Conservation (phyloP, 805 yeast species). For the Pichia paraexigua region DNA sequence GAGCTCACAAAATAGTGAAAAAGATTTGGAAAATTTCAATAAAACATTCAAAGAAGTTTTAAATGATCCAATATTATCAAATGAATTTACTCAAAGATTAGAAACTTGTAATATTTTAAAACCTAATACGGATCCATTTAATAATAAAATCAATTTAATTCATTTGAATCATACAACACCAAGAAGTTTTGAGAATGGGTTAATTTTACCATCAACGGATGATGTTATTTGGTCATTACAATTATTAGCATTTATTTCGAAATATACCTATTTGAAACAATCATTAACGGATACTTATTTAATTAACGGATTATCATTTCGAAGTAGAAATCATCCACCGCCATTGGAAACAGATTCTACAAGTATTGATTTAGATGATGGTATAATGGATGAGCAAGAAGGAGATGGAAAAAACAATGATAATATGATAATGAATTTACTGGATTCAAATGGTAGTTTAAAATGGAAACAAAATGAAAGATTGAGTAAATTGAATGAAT, state of each 20-base stretch:
- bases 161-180: constrained; percentile 29
- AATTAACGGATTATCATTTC: constrained; percentile 58
- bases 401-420: not conserved
- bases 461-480: constrained; percentile 1
- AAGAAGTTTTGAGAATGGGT: constrained; percentile 54
- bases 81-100: constrained; percentile 20
- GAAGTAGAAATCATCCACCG: constrained; percentile 30
- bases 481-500: not conserved
- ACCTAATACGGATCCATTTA: constrained; percentile 13
- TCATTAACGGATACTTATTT: constrained; percentile 68
- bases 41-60: constrained; percentile 20
- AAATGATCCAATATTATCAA: constrained; percentile 18
- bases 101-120: constrained; percentile 25
- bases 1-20: constrained; percentile 2
- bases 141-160: not conserved
- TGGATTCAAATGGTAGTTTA: not conserved
- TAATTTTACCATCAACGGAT: constrained; percentile 83
- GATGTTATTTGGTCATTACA: constrained; percentile 93
- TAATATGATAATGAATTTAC: not conserved
- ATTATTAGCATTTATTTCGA: constrained; percentile 84
- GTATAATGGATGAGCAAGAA: constrained; percentile 14
- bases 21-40: constrained; percentile 5
- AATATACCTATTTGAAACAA: constrained; percentile 74
- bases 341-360: constrained; percentile 24
- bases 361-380: constrained; percentile 20